phyloP scores from a whole-genome alignment of 106 monocot species.

The Platanthera zijinensis region DNA sequence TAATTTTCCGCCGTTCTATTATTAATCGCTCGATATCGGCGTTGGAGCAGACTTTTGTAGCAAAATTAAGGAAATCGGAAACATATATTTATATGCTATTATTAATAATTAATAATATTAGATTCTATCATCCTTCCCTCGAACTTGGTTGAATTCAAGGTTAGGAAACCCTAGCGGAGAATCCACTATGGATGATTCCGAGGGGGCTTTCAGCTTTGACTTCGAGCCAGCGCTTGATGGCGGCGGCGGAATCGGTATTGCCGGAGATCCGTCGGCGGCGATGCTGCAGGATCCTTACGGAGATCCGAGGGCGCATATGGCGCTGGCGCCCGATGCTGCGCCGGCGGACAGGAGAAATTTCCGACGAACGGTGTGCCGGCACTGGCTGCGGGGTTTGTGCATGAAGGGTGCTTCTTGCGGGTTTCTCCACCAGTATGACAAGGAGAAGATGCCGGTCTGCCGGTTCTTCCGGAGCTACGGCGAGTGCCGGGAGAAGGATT shows the following conservation, averaged over 20 bases:
- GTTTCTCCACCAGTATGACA: conserved; percentile 96
- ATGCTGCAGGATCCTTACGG: background rate
- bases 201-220: conserved; percentile 82
- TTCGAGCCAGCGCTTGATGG: conserved; percentile 90
- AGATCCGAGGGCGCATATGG: background rate
- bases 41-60: background rate
- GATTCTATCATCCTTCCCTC: background rate
- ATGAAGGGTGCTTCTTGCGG: conserved; percentile 97
- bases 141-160: background rate
- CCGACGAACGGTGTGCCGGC: conserved; percentile 94
- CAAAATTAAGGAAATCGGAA: background rate
- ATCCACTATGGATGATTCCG: conserved; percentile 56
- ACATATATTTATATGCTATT: too few relatives aligned
- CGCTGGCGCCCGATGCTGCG: conserved; percentile 5
- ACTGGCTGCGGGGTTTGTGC: conserved; percentile 88
- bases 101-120: background rate
- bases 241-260: conserved; percentile 6
- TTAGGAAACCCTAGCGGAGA: background rate
- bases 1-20: too few relatives aligned
- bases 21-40: background rate
- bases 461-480: conserved; percentile 79
- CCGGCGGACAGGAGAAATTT: conserved; percentile 49
- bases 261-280: conserved; percentile 1
- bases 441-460: conserved; percentile 92
- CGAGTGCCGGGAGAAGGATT: conserved; percentile 97